phyloP scores from a whole-genome alignment of 495 filamentous ascomycete genomes.

The Alectoria sarmentosa region DNA sequence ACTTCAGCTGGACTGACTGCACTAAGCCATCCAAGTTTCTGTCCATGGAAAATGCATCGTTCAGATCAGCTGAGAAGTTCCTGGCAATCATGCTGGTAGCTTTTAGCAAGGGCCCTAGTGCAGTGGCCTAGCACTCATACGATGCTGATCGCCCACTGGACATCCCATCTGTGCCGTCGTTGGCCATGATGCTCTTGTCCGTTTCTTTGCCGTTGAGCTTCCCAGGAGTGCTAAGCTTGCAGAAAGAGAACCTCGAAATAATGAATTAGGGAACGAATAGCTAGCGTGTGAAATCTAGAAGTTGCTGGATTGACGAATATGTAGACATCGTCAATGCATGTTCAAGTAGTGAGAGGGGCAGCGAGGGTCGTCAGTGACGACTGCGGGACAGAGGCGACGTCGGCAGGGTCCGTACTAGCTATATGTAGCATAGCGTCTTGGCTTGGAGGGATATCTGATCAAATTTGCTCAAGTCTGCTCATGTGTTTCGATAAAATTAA shows the following conservation, averaged over 20 bases:
- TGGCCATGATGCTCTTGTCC: constrained; percentile 40
- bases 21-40: constrained; percentile 70
- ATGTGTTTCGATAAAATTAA: no score
- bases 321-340: no score
- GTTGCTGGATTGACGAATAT: no score
- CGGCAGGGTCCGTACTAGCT: no score
- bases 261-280: not conserved
- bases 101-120: not conserved
- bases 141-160: constrained; percentile 73
- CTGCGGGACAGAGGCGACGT: no score
- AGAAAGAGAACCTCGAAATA: not conserved
- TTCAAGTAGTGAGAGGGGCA: no score
- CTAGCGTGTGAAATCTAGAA: not conserved
- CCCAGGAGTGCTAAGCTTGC: not conserved
- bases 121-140: constrained; percentile 44
- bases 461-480: no score
- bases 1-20: constrained; percentile 80
- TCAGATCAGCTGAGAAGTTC: constrained; percentile 77
- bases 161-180: constrained; percentile 69
- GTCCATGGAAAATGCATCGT: constrained; percentile 83
- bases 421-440: no score
- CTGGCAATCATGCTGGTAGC: constrained; percentile 69
- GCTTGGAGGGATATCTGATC: no score
- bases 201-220: not conserved
- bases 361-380: no score